Evolutionary conservation across 106 monocot species (phyloP).

Genomic region (Triglochin maritima): DNA sequence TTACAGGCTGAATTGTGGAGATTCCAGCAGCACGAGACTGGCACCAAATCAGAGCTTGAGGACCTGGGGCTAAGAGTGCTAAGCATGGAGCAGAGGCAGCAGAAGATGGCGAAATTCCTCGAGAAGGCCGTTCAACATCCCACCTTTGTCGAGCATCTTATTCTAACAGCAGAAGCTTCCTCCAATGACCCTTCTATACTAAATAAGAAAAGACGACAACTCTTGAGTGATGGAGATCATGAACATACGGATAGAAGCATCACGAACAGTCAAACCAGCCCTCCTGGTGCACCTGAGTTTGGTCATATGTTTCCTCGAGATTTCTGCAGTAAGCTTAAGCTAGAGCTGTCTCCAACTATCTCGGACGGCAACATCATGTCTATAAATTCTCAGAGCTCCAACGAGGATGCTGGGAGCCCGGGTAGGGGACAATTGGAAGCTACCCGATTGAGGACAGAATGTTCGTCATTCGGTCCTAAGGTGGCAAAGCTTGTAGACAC

Average conservation of each 20-base stretch:
- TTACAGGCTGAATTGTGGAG: constrained; percentile 38
- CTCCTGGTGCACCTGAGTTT: constrained; percentile 11
- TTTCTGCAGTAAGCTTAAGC: constrained; percentile 63
- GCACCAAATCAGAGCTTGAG: constrained; percentile 38
- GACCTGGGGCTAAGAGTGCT: constrained; percentile 43
- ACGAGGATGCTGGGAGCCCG: constrained; percentile 27
- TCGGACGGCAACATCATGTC: constrained; percentile 32
- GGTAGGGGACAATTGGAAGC: constrained; percentile 9
- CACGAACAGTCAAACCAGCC: constrained; percentile 27
- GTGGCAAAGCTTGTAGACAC: constrained; percentile 44
- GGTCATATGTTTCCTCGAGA: constrained; percentile 35
- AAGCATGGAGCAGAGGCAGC: constrained; percentile 83
- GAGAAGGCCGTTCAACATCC: constrained; percentile 40
- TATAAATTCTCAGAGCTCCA: constrained; percentile 35
- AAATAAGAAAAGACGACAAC: constrained; percentile 54
- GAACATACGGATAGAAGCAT: constrained; percentile 23
- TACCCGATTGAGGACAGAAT: constrained; percentile 9
- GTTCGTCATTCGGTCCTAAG: constrained; percentile 29
- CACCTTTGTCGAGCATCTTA: constrained; percentile 44
- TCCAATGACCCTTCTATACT: constrained; percentile 16
- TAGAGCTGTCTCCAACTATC: constrained; percentile 53
- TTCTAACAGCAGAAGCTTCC: constrained; percentile 30
- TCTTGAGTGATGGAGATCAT: constrained; percentile 15
- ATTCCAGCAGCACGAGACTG: constrained; percentile 50
- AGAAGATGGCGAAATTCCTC: constrained; percentile 53